A percentile compares a stretch with the other conserved stretches of the same genome.
Evolutionary conservation across 768 basidiomycete genomes (phyloP).

Genomic region (Suillus bovinus): DNA sequence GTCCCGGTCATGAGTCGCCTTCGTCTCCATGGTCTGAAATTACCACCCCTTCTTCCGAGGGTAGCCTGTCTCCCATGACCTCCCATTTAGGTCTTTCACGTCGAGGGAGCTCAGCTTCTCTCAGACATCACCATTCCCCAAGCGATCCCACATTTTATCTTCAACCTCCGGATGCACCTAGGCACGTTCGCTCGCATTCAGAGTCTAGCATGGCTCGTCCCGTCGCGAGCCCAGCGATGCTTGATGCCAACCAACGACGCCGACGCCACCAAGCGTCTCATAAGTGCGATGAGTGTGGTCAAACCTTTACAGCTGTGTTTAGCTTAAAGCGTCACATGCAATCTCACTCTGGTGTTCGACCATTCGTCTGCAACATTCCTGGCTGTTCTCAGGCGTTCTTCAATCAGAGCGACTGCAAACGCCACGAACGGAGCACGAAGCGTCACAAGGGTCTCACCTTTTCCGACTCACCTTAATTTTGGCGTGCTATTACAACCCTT

Average conservation of each 20-base stretch:
- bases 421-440: constrained; percentile 35
- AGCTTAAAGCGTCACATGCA: constrained; percentile 33
- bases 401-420: constrained; percentile 35
- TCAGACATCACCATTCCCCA: not conserved
- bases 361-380: constrained; percentile 23
- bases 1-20: constrained; percentile 15
- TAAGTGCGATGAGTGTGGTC: constrained; percentile 18
- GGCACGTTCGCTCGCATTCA: constrained; percentile 21
- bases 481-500: not conserved
- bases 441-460: constrained; percentile 24
- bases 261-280: constrained; percentile 29
- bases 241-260: constrained; percentile 31
- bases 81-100: not conserved
- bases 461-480: not conserved
- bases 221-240: constrained; percentile 34
- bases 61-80: constrained; percentile 3
- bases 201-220: constrained; percentile 15
- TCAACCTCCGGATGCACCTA: not conserved
- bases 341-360: constrained; percentile 30
- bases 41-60: constrained; percentile 18
- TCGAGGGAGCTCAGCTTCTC: not conserved
- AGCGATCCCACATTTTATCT: constrained; percentile 10
- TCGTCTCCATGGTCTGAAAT: constrained; percentile 19
- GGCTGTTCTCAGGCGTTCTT: constrained; percentile 31
- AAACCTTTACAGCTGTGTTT: constrained; percentile 32